These are phyloP conservation scores for Penicillium nordicum DNA, from an alignment of 2,329 filamentous ascomycete species.

Conservation along the genomic window DNA sequence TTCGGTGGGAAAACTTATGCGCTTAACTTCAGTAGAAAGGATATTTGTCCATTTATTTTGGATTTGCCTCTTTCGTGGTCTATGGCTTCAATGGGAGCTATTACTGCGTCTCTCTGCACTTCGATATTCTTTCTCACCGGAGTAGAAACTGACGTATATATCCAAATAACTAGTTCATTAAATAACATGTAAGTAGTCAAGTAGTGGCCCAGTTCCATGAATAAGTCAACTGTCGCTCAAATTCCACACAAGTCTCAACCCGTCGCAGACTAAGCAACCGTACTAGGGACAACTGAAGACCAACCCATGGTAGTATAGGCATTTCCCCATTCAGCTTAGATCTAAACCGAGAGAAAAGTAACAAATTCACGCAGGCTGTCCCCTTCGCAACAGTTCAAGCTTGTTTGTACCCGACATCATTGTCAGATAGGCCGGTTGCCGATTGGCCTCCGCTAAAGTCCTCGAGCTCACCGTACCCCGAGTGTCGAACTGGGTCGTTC, in stretches of 20 bases:
- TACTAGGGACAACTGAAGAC: no score
- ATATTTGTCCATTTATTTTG: no score
- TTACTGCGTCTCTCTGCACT: not conserved
- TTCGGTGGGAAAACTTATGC: not conserved
- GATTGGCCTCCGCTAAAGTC: not conserved
- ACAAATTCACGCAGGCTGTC: not conserved
- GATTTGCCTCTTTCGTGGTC: no score
- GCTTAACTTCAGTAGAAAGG: not conserved
- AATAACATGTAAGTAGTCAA: not conserved
- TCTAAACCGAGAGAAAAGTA: not conserved
- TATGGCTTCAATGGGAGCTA: not conserved
- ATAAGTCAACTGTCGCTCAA: not conserved
- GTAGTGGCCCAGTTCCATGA: not conserved
- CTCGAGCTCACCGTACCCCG: not conserved
- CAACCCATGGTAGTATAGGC: not conserved
- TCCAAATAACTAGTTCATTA: not conserved
- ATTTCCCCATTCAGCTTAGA: not conserved
- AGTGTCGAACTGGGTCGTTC: not conserved
- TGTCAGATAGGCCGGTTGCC: not conserved
- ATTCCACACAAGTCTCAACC: not conserved
- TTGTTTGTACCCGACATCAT: not conserved
- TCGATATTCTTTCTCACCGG: not conserved
- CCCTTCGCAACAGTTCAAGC: not conserved
- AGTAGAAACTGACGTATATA: not conserved
- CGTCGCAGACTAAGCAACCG: not conserved